Conservation (phyloP, 352 stramenopile genomes). For the Phytophthora citrophthora region DNA sequence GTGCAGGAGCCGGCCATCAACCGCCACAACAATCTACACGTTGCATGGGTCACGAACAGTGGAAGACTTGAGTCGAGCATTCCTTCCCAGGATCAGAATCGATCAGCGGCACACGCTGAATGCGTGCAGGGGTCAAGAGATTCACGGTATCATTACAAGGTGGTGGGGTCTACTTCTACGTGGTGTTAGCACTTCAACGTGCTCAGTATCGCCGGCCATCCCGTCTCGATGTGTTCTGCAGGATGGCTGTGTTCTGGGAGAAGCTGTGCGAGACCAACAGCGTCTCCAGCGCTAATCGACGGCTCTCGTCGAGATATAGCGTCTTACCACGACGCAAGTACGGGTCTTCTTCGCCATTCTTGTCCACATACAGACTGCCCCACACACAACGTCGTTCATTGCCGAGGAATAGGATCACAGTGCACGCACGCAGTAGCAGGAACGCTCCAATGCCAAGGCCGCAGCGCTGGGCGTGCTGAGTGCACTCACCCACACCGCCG, state of each 20-base stretch:
- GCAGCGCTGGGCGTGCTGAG: slow-evolving; percentile 72
- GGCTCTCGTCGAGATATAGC: slow-evolving; percentile 67
- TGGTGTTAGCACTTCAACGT: slow-evolving; percentile 1
- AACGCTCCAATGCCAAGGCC: slow-evolving; percentile 68
- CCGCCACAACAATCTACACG: neutral
- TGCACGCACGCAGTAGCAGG: slow-evolving; percentile 77
- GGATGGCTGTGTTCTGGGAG: slow-evolving; percentile 78
- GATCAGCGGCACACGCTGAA: slow-evolving; percentile 21
- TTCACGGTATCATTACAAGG: slow-evolving; percentile 19
- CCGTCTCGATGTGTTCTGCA: slow-evolving; percentile 76
- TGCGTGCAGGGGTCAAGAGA: slow-evolving; percentile 5
- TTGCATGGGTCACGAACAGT: slow-evolving; percentile 28
- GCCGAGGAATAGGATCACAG: slow-evolving; percentile 83
- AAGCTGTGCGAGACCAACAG: slow-evolving; percentile 80
- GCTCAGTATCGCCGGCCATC: slow-evolving; percentile 81
- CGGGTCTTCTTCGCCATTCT: slow-evolving; percentile 86
- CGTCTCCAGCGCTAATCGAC: slow-evolving; percentile 63
- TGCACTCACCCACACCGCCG: slow-evolving; percentile 73
- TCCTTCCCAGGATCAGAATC: slow-evolving; percentile 21
- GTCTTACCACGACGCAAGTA: slow-evolving; percentile 82
- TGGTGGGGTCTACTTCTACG: slow-evolving; percentile 18
- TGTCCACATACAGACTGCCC: slow-evolving; percentile 86
- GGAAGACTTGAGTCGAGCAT: slow-evolving; percentile 9
- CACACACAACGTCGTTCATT: slow-evolving; percentile 84
- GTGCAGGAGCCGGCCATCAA: slow-evolving; percentile 16